These are phyloP conservation scores for Diutina siamensis DNA, from an alignment of 1,139 yeast species.

Conservation along the genomic window DNA sequence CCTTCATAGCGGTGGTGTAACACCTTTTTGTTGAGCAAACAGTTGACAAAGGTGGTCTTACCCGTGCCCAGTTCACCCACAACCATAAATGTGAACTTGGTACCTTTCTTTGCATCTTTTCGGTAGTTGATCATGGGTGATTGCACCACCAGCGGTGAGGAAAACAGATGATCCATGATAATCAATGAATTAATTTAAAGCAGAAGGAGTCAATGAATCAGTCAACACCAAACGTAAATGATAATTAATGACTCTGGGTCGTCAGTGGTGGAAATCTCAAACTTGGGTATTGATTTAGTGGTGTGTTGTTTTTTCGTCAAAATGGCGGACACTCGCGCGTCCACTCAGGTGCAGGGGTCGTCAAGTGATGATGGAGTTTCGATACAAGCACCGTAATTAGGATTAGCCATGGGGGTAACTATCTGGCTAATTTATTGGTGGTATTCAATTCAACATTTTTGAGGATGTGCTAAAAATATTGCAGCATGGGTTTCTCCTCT, in stretches of 20 bases:
- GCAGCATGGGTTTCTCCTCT: no score
- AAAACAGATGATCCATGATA: slow-evolving; percentile 18
- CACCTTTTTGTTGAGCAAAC: slow-evolving; percentile 52
- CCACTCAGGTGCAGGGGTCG: not conserved
- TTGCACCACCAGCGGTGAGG: slow-evolving; percentile 24
- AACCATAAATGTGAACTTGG: slow-evolving; percentile 43
- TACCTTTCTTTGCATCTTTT: slow-evolving; percentile 76
- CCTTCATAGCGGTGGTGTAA: slow-evolving; percentile 45
- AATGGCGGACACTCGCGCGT: not conserved
- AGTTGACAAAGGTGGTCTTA: slow-evolving; percentile 21
- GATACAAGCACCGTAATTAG: no score
- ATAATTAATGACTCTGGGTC: no score
- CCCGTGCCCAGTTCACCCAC: slow-evolving; percentile 21
- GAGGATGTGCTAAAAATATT: no score
- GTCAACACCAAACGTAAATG: no score
- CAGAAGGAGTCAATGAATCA: no score
- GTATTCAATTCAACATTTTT: no score
- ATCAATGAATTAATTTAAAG: not conserved
- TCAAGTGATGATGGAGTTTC: not conserved
- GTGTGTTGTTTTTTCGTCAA: not conserved
- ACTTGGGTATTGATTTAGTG: not conserved
- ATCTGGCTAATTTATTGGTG: no score
- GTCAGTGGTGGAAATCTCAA: not conserved
- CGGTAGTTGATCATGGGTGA: slow-evolving; percentile 40
- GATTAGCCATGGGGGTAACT: no score